phyloP scores from a whole-genome alignment of 345 rosid genomes.

The Eucalyptus decipiens region DNA sequence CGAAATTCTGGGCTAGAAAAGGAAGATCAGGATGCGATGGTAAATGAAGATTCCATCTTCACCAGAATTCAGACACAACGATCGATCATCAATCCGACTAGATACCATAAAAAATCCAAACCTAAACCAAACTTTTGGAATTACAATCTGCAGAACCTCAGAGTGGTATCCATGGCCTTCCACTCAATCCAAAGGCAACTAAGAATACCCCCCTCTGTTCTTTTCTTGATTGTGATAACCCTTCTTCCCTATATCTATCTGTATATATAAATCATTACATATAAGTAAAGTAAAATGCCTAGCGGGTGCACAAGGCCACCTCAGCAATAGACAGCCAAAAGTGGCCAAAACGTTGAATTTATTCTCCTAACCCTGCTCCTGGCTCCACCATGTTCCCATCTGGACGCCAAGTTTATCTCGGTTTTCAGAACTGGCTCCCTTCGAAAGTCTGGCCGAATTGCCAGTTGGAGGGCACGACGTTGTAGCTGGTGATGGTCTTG shows the following conservation, averaged over 20 bases:
- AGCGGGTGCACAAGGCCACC: constrained; percentile 87
- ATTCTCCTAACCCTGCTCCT: not conserved
- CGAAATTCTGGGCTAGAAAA: not conserved
- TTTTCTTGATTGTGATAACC: not conserved
- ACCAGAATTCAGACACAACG: not conserved
- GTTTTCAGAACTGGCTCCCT: constrained; percentile 48
- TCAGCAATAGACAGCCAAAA: constrained; percentile 41
- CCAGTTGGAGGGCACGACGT: constrained; percentile 54
- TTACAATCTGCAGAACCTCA: not conserved
- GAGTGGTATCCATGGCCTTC: not conserved
- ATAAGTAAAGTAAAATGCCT: not conserved
- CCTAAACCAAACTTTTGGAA: not conserved
- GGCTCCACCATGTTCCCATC: not conserved
- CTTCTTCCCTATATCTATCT: not conserved
- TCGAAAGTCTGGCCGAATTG: constrained; percentile 87
- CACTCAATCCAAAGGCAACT: not conserved
- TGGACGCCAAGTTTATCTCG: not conserved
- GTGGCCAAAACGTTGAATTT: not conserved
- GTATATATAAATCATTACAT: not conserved
- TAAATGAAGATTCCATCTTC: not conserved
- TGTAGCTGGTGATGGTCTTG: constrained; percentile 46
- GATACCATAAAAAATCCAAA: not conserved
- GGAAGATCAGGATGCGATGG: not conserved
- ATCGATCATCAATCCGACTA: not conserved
- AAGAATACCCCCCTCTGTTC: not conserved